Percentiles rank a stretch among this genome's conserved stretches.
phyloP scores from a whole-genome alignment of 2,329 filamentous ascomycete genomes.

The Verticillium isaacii region DNA sequence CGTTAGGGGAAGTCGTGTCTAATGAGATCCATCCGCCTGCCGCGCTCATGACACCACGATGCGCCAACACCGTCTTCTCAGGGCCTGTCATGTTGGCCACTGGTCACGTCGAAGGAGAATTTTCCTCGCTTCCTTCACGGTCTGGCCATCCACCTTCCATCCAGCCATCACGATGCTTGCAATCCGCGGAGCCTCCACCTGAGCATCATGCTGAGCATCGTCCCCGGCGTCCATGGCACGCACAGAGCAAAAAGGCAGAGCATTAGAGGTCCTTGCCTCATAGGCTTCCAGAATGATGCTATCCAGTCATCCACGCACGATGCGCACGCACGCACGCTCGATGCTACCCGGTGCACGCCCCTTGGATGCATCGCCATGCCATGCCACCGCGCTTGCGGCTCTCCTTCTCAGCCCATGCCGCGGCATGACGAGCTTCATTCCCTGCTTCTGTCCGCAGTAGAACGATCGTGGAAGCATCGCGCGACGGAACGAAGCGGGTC shows the following conservation, averaged over 20 bases:
- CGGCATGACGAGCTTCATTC: not conserved
- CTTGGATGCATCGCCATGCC: not conserved
- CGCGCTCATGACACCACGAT: not conserved
- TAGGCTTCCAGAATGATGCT: not conserved
- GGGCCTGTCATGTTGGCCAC: not conserved
- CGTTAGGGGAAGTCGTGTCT: slow-evolving; percentile 14
- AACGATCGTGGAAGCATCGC: slow-evolving; percentile 1
- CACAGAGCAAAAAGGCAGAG: no score
- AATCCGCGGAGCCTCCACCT: not conserved
- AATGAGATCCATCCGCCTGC: slow-evolving; percentile 11
- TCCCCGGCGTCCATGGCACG: not conserved
- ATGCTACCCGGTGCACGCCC: not conserved
- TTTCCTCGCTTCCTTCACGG: not conserved
- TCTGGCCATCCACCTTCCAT: not conserved
- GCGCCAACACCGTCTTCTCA: not conserved
- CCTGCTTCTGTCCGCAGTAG: not conserved
- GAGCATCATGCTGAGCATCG: not conserved
- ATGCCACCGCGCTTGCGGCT: not conserved
- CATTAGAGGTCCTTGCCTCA: not conserved
- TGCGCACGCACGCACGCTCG: not conserved
- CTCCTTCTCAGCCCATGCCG: not conserved
- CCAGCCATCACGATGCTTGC: not conserved
- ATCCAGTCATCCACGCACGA: slow-evolving; percentile 1
- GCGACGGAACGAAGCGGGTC: slow-evolving; percentile 11
- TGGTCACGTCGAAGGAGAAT: not conserved